phyloP scores from a whole-genome alignment of 257 asterid species.

The Nicotiana sylvestris region DNA sequence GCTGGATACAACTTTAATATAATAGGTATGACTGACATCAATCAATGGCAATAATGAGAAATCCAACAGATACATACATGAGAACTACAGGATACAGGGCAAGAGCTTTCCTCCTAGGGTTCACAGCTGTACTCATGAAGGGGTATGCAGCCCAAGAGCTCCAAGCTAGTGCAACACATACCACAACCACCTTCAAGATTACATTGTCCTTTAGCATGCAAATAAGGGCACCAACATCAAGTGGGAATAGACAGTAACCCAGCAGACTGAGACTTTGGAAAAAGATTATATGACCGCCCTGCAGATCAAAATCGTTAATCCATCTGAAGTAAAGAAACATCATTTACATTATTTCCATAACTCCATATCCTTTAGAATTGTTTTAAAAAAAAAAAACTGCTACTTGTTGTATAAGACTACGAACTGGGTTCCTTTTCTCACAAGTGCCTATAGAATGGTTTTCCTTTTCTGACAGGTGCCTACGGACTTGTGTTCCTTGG shows the following conservation, averaged over 20 bases:
- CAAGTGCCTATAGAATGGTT: not conserved
- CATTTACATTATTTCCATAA: not conserved
- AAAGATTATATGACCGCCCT: conserved; percentile 98
- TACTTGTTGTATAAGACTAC: not conserved
- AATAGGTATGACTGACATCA: conserved; percentile 22
- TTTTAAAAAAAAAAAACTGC: not conserved
- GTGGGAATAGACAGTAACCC: conserved; percentile 93
- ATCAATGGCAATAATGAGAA: conserved; percentile 87
- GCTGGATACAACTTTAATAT: not conserved
- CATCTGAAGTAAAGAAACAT: not conserved
- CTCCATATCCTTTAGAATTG: not conserved
- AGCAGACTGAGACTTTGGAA: conserved; percentile 94
- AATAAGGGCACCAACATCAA: conserved; percentile 75
- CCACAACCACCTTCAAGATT: conserved; percentile 70
- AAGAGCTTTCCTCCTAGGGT: conserved; percentile 86
- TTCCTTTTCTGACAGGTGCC: not conserved
- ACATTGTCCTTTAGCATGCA: conserved; percentile 82
- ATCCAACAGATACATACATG: conserved; percentile 91
- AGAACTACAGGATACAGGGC: conserved; percentile 90
- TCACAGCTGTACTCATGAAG: conserved; percentile 90
- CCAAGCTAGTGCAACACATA: conserved; percentile 78
- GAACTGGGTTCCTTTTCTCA: not conserved
- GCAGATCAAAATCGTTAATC: conserved; percentile 4
- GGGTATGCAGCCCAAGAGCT: conserved; percentile 99
- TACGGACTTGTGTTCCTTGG: not conserved